Evolutionary conservation across 2,329 filamentous ascomycete species (phyloP).

Genomic region (Tolypocladium paradoxum): DNA sequence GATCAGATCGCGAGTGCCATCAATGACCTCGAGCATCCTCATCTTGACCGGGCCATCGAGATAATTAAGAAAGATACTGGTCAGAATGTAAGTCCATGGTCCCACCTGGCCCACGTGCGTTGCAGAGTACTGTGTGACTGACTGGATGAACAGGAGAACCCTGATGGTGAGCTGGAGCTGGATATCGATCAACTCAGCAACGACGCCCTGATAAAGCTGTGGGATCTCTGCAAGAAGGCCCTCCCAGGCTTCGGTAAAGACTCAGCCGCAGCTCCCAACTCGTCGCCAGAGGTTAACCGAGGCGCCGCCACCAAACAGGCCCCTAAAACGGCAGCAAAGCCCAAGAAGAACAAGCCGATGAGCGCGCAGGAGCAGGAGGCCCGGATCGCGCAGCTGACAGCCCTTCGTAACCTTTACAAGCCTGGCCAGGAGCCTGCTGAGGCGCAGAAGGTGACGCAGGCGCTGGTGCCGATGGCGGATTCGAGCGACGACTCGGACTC

Average conservation of each 20-base stretch:
- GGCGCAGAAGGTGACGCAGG: constrained; percentile 11
- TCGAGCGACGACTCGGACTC: constrained; percentile 35
- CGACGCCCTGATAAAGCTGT: constrained; percentile 43
- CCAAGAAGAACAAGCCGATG: constrained; percentile 69
- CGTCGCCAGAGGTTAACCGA: constrained; percentile 20
- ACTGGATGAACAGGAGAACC: constrained; percentile 38
- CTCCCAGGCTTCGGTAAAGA: constrained; percentile 30
- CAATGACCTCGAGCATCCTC: constrained; percentile 64
- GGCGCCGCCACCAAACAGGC: constrained; percentile 18
- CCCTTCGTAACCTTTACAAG: constrained; percentile 35
- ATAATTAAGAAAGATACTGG: constrained; percentile 84
- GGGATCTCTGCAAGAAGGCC: constrained; percentile 33
- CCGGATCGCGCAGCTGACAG: constrained; percentile 49
- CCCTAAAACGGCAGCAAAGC: constrained; percentile 31
- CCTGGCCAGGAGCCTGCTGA: constrained; percentile 21
- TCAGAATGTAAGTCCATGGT: constrained; percentile 50
- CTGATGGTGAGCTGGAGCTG: constrained; percentile 46
- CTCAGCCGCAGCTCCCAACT: constrained; percentile 10
- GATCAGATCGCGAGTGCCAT: constrained; percentile 83
- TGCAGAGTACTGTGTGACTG: background rate
- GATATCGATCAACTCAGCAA: constrained; percentile 47
- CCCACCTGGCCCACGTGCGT: background rate
- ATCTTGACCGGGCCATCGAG: constrained; percentile 69
- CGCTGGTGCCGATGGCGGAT: constrained; percentile 19
- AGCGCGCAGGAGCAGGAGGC: constrained; percentile 58